A percentile compares a stretch with the other conserved stretches of the same genome.
Conservation (phyloP, 2,329 filamentous ascomycete species). For the Ilyonectria destructans region DNA sequence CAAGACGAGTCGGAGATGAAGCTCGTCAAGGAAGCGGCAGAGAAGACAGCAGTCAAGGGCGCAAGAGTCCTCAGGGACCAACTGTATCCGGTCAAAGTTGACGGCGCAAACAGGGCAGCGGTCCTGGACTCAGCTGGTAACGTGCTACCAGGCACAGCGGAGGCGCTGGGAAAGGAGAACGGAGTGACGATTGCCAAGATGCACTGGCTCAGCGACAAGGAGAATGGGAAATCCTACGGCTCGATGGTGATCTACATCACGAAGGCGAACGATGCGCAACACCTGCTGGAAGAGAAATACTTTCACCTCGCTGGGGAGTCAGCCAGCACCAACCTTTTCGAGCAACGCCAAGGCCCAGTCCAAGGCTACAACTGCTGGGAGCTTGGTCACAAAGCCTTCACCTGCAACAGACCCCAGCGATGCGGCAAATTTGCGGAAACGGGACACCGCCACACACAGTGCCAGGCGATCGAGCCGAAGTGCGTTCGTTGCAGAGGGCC, state of each 20-base stretch:
- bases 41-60: neutral
- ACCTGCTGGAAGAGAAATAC: too few species aligned
- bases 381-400: constrained; percentile 20
- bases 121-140: neutral
- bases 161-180: neutral
- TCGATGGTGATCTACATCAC: too few species aligned
- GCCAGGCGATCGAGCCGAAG: neutral
- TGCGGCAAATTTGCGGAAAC: neutral
- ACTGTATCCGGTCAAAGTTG: neutral
- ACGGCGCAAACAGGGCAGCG: too few species aligned
- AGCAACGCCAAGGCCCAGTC: neutral
- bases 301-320: too few species aligned
- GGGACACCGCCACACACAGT: neutral
- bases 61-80: constrained; percentile 8
- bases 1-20: constrained; percentile 3
- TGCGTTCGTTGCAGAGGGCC: too few species aligned
- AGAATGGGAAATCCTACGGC: too few species aligned
- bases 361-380: constrained; percentile 19
- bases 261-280: too few species aligned
- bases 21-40: neutral
- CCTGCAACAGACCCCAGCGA: neutral
- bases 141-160: neutral
- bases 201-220: too few species aligned
- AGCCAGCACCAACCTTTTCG: too few species aligned
- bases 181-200: too few species aligned